Evolutionary conservation across 2,329 filamentous ascomycete species (phyloP).

Genomic region (Talaromyces sp.): DNA sequence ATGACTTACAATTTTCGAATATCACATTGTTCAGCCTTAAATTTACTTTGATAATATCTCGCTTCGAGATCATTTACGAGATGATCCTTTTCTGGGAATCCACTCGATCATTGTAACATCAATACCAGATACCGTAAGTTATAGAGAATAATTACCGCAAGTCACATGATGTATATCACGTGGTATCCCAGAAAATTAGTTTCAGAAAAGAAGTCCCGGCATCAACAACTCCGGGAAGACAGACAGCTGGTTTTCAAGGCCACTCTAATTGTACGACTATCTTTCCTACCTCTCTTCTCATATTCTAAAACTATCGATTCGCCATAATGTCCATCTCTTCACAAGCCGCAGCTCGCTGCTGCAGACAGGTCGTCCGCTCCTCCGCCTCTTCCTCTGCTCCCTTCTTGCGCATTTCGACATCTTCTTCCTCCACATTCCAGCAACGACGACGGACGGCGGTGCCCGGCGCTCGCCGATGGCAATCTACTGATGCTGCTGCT

Average conservation of each 20-base stretch:
- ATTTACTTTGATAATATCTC: neutral
- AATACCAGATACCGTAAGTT: neutral
- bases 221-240: slow-evolving; percentile 11
- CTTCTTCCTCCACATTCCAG: slow-evolving; percentile 39
- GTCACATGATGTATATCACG: slow-evolving; percentile 9
- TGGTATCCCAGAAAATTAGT: slow-evolving; percentile 20
- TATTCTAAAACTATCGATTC: neutral
- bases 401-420: slow-evolving; percentile 36
- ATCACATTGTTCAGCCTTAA: neutral
- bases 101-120: neutral
- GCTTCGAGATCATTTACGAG: neutral
- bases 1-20: neutral
- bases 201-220: slow-evolving; percentile 14
- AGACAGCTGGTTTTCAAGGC: neutral
- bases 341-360: slow-evolving; percentile 42
- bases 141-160: neutral
- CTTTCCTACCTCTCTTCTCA: slow-evolving; percentile 9
- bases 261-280: neutral
- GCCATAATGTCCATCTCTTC: slow-evolving; percentile 40
- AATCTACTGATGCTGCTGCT: slow-evolving; percentile 69
- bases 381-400: slow-evolving; percentile 34
- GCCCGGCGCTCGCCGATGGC: slow-evolving; percentile 66
- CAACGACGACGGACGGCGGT: slow-evolving; percentile 27
- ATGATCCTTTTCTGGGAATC: neutral
- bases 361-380: slow-evolving; percentile 41